Evolutionary conservation across 2,329 filamentous ascomycete genomes (phyloP), one percentile per base, ranked within the genome.

Genomic region (Mariannaea elegans): DNA sequence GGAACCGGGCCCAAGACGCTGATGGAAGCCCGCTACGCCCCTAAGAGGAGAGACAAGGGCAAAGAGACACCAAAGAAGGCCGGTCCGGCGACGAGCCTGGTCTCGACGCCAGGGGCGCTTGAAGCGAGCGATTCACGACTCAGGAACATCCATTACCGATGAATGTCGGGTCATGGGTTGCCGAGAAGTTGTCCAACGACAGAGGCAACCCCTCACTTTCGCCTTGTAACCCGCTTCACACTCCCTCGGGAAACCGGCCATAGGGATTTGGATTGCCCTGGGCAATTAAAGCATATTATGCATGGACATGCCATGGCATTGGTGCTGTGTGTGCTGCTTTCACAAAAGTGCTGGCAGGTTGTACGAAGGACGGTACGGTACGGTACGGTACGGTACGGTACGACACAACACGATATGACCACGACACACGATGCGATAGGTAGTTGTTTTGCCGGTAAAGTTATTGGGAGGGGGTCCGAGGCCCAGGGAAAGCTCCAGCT

Each of bases 51-150:
- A 9, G 53, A 49, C 57, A 45, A 56, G 51, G 46, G 49, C 32
- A 36, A 9, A 45, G 19, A 29, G 50, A 56, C 45, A 49, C 51
- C 56, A 54, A 34, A 29, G 21, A 38, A 21, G 44, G 21, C 53
- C 58, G 53, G 54, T 36, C 44, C 48, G 42, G 44, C 51, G 45
- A 41, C 50, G 41, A 56, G 31, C 34, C 48, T 39, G 52, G 27
- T 18, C 41, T 36, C 5, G 31, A 19, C 13, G n/a, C 13, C 16
- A 29, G 50, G 41, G 50, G 19, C 9, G 16, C 29, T 29, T 36
- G 36, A 44, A 36, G 47, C 41, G 41, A 59, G 54, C 46, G 62
- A 65, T 51, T 63, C 61, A 59, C 56, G 66, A 67, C 56, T 69
- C 66, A 66, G 42, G 59, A 39, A 27, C 39, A 23, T 42, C 19